phyloP scores from a whole-genome alignment of 2,329 filamentous ascomycete genomes.

The Epichloe amarillans region DNA sequence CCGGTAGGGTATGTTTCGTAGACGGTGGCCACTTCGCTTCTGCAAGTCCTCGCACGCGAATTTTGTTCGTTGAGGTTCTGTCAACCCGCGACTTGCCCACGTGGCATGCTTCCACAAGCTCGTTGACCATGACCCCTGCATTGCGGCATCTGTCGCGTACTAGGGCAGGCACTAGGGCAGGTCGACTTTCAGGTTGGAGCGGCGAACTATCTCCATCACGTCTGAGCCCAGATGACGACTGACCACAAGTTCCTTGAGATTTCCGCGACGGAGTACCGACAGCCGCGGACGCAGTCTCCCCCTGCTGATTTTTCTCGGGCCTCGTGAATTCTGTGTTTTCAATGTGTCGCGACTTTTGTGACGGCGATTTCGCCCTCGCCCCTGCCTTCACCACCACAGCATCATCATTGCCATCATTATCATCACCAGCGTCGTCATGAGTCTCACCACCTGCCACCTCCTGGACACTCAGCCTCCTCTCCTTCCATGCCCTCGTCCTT shows the following conservation, averaged over 20 bases:
- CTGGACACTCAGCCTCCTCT: conserved; percentile 10
- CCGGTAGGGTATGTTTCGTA: background rate
- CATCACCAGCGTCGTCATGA: conserved; percentile 6
- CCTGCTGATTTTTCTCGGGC: background rate
- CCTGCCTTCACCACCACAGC: conserved; percentile 5
- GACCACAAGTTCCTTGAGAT: background rate
- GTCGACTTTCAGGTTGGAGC: background rate
- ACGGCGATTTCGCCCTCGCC: background rate
- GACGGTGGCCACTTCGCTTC: background rate
- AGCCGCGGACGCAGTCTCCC: background rate
- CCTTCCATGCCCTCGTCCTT: conserved; percentile 10
- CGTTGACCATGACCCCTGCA: background rate
- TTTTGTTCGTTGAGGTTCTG: background rate
- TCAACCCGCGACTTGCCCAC: background rate
- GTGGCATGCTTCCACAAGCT: background rate
- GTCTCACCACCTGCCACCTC: background rate
- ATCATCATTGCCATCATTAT: conserved; percentile 3
- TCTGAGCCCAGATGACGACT: background rate
- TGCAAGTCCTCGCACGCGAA: background rate
- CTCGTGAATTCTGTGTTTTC: background rate
- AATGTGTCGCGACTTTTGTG: background rate
- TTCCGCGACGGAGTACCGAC: background rate
- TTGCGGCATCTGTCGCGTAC: background rate
- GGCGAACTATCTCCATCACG: background rate
- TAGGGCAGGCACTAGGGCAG: no score